These are phyloP conservation scores for Aspergillus vadensis DNA, from an alignment of 2,329 filamentous ascomycete species.

Conservation along the genomic window DNA sequence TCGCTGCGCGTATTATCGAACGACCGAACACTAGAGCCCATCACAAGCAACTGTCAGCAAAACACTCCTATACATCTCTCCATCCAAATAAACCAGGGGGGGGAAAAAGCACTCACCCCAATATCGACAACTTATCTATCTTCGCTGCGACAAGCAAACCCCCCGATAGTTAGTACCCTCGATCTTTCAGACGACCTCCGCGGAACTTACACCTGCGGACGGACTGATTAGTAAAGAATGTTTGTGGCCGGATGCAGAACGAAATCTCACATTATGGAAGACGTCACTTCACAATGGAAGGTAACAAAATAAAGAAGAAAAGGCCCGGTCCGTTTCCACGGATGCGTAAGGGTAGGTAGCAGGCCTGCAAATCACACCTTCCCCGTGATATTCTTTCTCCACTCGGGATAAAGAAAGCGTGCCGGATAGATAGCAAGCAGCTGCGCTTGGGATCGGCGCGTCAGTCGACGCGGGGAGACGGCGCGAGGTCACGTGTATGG, in stretches of 20 bases:
- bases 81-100: too few species aligned
- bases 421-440: neutral
- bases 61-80: neutral
- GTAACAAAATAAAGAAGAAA: too few species aligned
- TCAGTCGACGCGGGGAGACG: neutral
- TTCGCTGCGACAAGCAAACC: slow-evolving; percentile 57
- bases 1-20: slow-evolving; percentile 76
- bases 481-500: slow-evolving; percentile 16
- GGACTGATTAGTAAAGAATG: too few species aligned
- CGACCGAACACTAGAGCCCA: slow-evolving; percentile 66
- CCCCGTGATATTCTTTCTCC: neutral
- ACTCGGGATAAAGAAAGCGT: too few species aligned
- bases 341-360: too few species aligned
- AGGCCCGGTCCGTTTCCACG: too few species aligned
- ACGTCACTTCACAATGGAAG: too few species aligned
- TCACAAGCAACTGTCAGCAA: slow-evolving; percentile 1
- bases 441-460: neutral
- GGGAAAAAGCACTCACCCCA: slow-evolving; percentile 64
- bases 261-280: slow-evolving; percentile 12
- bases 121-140: slow-evolving; percentile 86
- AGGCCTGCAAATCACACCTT: neutral
- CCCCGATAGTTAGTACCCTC: slow-evolving; percentile 3
- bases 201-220: slow-evolving; percentile 34
- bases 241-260: too few species aligned
- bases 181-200: neutral